These are phyloP conservation scores for Apium graveolens DNA, from an alignment of 129 eudicot genomes.

Conservation along the genomic window DNA sequence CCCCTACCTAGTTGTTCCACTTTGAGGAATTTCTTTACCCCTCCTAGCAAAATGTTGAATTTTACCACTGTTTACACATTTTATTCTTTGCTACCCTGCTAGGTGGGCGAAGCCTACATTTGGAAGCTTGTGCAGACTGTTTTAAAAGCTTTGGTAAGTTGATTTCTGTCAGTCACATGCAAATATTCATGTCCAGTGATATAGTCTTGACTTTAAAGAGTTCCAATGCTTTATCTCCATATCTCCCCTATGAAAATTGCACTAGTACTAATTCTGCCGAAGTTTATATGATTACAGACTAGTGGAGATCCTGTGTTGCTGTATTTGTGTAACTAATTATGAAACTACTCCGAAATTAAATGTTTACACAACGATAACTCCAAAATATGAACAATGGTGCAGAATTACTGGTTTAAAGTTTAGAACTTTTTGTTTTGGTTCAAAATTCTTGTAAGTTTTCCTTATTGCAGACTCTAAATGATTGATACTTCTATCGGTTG, in stretches of 20 bases:
- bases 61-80: background rate
- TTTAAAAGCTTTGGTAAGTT: background rate
- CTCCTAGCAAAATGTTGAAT: background rate
- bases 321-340: too few relatives aligned
- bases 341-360: too few relatives aligned
- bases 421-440: too few relatives aligned
- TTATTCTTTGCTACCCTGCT: background rate
- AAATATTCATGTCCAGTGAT: background rate
- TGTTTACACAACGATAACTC: too few relatives aligned
- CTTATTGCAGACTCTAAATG: too few relatives aligned
- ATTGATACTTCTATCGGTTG: background rate
- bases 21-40: constrained; percentile 21
- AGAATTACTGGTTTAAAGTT: too few relatives aligned
- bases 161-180: constrained; percentile 5
- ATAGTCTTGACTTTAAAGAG: background rate
- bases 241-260: background rate
- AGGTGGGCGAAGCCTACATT: background rate
- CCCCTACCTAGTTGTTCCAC: constrained; percentile 14
- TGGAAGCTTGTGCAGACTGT: constrained; percentile 6
- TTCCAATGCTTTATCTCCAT: background rate
- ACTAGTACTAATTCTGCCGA: background rate
- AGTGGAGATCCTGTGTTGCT: too few relatives aligned
- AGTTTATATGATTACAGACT: background rate
- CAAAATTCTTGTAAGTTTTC: too few relatives aligned
- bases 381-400: too few relatives aligned